A percentile compares a stretch with the other conserved stretches of the same genome.
These are phyloP conservation scores for Kingdonia uniflora DNA, from an alignment of 164 flowering plant genomes.

Conservation along the genomic window DNA sequence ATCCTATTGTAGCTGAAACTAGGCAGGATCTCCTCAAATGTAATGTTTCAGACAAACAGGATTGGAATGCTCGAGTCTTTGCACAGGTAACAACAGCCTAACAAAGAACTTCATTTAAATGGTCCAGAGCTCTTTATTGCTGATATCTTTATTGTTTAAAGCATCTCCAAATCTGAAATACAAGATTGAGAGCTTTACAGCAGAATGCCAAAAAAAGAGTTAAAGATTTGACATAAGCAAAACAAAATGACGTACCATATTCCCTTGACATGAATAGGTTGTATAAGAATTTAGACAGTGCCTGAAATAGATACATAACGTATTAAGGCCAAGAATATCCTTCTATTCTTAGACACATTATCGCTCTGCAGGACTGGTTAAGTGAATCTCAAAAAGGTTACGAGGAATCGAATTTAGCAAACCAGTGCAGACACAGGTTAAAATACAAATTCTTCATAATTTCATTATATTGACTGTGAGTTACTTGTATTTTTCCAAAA, in stretches of 20 bases:
- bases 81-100: slow-evolving; percentile 30
- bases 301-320: too few species aligned
- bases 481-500: neutral
- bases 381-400: slow-evolving; percentile 31
- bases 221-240: too few species aligned
- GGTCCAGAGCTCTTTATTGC: too few species aligned
- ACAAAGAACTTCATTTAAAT: too few species aligned
- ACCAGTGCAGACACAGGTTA: slow-evolving; percentile 54
- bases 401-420: slow-evolving; percentile 34
- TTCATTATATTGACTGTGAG: neutral
- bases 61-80: slow-evolving; percentile 46
- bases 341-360: neutral
- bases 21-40: slow-evolving; percentile 39
- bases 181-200: too few species aligned
- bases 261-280: too few species aligned
- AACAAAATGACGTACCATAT: too few species aligned
- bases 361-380: slow-evolving; percentile 40
- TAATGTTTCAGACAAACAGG: slow-evolving; percentile 26
- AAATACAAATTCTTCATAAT: neutral
- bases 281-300: too few species aligned
- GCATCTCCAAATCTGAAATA: too few species aligned
- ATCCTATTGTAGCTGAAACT: slow-evolving; percentile 18
- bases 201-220: too few species aligned
- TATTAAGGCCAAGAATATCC: too few species aligned
- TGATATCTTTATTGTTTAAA: too few species aligned